Base-by-base conservation (phyloP, 306 rosid genomes). In the Begonia peltatifolia region DNA sequence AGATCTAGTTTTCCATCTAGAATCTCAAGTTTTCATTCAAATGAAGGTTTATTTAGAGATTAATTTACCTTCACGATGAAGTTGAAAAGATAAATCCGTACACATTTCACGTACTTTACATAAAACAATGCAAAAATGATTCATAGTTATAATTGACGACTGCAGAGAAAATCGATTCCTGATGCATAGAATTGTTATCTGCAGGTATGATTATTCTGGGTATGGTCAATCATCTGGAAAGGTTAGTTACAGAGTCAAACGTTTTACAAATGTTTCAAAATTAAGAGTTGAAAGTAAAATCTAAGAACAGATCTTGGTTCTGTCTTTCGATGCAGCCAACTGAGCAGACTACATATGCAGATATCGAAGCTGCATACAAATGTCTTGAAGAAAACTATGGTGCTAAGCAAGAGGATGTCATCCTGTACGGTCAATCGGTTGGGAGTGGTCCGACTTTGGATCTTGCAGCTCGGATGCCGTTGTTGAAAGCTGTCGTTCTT, bases 401-500 rank as follows among this genome's bases (percentile, higher is more conserved):
- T 62, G 71, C 83, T 11, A 84, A 79, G 80, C 94, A 84, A 53
- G 96, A 87, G 59, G 94, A 87, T 55, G 65, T 87, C 70, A 79
- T 87, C 59, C 81, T 87, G 16, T 87, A 87, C 51, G 96, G 96
- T 42, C 96, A 87, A 72, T 87, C 96, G 7, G 94, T 87, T 71
- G 96, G 96, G 57, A 87, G 96, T 65, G 96, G 96, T 63, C 96
- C 96, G 4, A 81, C 94, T 58, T 73, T 87, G 76, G 94, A 87
- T 72, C 87, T 84, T 69, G 94, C 96, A 30, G 70, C 87, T 67
- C 71, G 82, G 62, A 59, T 81, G 68, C 96, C 96, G 63, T 87
- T 64, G 55, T 69, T 84, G 59, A 79, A 84, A 77, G 96, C 93
- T 57, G 93, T 88, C 63, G 85, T 88, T 61, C 71, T 88, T 69